Evolutionary conservation across 106 monocot genomes (phyloP).

Genomic region (Ottelia alismoides): DNA sequence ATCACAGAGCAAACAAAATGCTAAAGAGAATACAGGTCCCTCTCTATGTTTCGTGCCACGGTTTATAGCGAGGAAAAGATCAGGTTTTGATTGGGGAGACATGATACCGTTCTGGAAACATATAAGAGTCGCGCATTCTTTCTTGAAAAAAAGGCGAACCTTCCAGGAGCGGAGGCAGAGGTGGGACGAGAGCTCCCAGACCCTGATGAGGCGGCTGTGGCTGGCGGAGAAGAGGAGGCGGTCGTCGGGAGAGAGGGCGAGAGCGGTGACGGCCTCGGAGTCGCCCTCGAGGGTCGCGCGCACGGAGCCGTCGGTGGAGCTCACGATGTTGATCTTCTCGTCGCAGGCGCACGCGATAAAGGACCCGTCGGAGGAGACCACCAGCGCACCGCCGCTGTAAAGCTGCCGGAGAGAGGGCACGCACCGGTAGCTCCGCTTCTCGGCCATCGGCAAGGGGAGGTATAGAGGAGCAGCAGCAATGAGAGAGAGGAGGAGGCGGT

Average conservation of each 20-base stretch:
- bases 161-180: slow-evolving; percentile 93
- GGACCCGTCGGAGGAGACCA: slow-evolving; percentile 50
- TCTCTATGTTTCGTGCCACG: too few relatives aligned
- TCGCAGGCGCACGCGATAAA: slow-evolving; percentile 81
- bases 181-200: slow-evolving; percentile 68
- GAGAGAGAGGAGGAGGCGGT: too few relatives aligned
- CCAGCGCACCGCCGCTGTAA: slow-evolving; percentile 68
- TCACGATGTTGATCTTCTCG: slow-evolving; percentile 66
- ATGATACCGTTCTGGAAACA: too few relatives aligned
- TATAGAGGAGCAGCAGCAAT: too few relatives aligned
- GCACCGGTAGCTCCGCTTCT: slow-evolving; percentile 64
- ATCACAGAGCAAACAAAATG: too few relatives aligned
- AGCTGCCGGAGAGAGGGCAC: slow-evolving; percentile 66
- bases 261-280: slow-evolving; percentile 52
- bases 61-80: too few relatives aligned
- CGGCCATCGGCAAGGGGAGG: slow-evolving; percentile 2
- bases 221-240: slow-evolving; percentile 72
- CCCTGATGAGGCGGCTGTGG: slow-evolving; percentile 75
- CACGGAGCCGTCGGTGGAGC: slow-evolving; percentile 33
- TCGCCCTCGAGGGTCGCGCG: slow-evolving; percentile 44
- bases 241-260: slow-evolving; percentile 58
- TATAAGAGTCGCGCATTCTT: too few relatives aligned
- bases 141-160: too few relatives aligned
- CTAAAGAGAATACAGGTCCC: too few relatives aligned
- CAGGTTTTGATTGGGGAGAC: too few relatives aligned